Percentiles rank a stretch among this genome's conserved stretches.
These are phyloP conservation scores for Pseudocercospora eumusae DNA, from an alignment of 2,329 filamentous ascomycete genomes.

Conservation along the genomic window DNA sequence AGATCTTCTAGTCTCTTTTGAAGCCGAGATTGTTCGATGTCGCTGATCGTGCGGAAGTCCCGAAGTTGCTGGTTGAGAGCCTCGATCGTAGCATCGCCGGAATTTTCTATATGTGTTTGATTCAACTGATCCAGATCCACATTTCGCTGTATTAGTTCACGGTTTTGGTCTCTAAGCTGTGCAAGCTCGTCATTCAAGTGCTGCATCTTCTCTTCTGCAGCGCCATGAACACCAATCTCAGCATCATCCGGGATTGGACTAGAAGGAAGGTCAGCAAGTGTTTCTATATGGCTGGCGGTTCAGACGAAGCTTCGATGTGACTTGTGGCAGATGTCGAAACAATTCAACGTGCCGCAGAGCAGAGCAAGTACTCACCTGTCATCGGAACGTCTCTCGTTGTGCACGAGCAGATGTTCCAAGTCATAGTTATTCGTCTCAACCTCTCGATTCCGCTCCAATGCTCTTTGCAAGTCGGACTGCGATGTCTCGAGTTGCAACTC, in stretches of 20 bases:
- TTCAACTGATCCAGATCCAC: not conserved
- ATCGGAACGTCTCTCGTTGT: not conserved
- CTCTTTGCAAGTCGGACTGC: not conserved
- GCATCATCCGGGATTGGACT: not conserved
- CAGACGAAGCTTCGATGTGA: too few species aligned
- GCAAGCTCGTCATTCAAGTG: not conserved
- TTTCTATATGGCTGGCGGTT: not conserved
- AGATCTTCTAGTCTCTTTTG: not conserved
- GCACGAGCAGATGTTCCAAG: not conserved
- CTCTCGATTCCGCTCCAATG: not conserved
- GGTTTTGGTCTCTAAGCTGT: not conserved
- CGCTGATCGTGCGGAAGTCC: not conserved
- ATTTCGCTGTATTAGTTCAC: not conserved
- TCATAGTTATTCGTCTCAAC: not conserved
- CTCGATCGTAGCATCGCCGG: conserved; percentile 10
- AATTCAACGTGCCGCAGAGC: not conserved
- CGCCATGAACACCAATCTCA: not conserved
- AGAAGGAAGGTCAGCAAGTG: not conserved
- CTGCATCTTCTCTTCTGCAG: not conserved
- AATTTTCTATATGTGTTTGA: not conserved
- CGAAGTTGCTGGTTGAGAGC: not conserved
- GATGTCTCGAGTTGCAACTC: not conserved
- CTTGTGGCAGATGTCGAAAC: too few species aligned
- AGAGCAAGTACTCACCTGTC: not conserved
- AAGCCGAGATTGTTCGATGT: not conserved